Evolutionary conservation across 2,329 filamentous ascomycete species (phyloP).

Genomic region (Zarea fungicola): DNA sequence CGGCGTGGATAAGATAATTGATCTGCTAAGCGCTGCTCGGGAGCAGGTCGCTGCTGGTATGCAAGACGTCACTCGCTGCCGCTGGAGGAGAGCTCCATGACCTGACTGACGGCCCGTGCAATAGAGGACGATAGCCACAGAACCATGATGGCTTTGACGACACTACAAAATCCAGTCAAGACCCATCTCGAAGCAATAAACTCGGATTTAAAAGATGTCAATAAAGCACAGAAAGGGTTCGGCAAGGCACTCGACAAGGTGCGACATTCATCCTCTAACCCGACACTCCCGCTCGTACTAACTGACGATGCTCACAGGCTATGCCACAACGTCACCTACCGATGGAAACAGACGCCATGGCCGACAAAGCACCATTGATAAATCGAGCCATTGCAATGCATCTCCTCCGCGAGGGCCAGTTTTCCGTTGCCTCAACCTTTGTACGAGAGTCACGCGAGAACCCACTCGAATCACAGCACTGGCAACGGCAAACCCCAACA

Average conservation of each 20-base stretch:
- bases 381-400: conserved; percentile 97
- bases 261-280: conserved; percentile 16
- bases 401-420: conserved; percentile 88
- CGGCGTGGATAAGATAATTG: conserved; percentile 79
- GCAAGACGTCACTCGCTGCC: background rate
- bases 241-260: conserved; percentile 81
- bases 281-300: conserved; percentile 11
- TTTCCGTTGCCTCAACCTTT: conserved; percentile 80
- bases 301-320: conserved; percentile 24
- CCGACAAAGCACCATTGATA: conserved; percentile 68
- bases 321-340: conserved; percentile 57
- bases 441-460: conserved; percentile 60
- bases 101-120: conserved; percentile 16
- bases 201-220: conserved; percentile 74
- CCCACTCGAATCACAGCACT: conserved; percentile 14
- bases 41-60: conserved; percentile 67
- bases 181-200: conserved; percentile 74
- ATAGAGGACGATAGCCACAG: conserved; percentile 43
- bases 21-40: conserved; percentile 67
- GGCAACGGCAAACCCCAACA: conserved; percentile 7
- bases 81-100: too few relatives aligned
- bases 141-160: conserved; percentile 70
- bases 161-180: conserved; percentile 81
- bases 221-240: conserved; percentile 77
- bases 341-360: conserved; percentile 75